Conservation (phyloP, 306 rosid genomes). For the Leucaena leucocephala region DNA sequence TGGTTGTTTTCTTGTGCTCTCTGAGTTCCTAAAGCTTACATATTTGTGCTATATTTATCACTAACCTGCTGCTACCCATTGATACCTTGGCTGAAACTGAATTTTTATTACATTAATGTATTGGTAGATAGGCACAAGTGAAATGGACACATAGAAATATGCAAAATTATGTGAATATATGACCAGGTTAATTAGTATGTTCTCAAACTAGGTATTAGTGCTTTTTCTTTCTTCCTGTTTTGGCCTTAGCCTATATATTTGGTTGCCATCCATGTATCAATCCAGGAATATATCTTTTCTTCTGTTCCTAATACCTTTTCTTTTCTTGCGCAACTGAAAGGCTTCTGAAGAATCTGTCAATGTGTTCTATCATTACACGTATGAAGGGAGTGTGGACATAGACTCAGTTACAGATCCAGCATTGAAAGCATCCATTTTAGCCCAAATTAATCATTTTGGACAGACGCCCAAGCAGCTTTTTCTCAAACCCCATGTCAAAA, state of each 20-base stretch:
- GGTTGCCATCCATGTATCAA: constrained; percentile 22
- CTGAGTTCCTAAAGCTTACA: constrained; percentile 15
- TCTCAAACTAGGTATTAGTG: constrained; percentile 17
- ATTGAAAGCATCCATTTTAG: constrained; percentile 98
- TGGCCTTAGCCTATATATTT: background rate
- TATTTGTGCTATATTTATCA: constrained; percentile 19
- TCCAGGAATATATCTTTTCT: constrained; percentile 15
- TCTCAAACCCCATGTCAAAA: constrained; percentile 85
- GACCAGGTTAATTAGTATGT: constrained; percentile 21
- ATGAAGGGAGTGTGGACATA: constrained; percentile 99
- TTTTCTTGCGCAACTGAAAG: constrained; percentile 51
- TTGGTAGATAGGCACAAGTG: constrained; percentile 12
- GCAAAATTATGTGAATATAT: background rate
- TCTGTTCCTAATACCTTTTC: constrained; percentile 41
- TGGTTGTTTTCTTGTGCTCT: constrained; percentile 1
- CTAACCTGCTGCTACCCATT: constrained; percentile 2
- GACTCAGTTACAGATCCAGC: constrained; percentile 98
- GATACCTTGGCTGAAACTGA: constrained; percentile 26
- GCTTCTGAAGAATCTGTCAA: constrained; percentile 97
- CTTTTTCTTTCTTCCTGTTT: too few species aligned
- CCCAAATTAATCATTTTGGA: constrained; percentile 99
- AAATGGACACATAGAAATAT: constrained; percentile 7
- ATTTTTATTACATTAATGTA: constrained; percentile 18
- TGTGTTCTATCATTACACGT: constrained; percentile 96
- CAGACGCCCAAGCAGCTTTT: constrained; percentile 99